Evolutionary conservation across 495 filamentous ascomycete genomes (phyloP), one percentile per base, ranked within the genome.

Genomic region (Aspergillus egyptiacus): DNA sequence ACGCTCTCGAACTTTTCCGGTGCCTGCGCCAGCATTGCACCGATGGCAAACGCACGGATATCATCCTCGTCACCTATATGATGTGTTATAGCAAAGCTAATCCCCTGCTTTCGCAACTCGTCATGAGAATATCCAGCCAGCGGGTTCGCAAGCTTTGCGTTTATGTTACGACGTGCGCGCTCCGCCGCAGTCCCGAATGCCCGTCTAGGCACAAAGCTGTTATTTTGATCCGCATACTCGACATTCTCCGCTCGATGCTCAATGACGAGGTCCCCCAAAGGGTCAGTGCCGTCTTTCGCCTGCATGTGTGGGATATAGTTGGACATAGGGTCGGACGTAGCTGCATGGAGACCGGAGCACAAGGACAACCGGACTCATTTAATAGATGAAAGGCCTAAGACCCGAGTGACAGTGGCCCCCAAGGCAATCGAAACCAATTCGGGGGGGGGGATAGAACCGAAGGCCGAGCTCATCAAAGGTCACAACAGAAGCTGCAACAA

Each of bases 91-190:
- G 81, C 85, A 61, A 87, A 91, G 2, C 70, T 72, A 36, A 79
- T 81, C 23, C 84, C 87, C 65, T 78, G 79, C 35, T 69, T 70
- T 28, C 68, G 71, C 13, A 93, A 66, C 51, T 83, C 75, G 6
- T 76, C 68, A 34, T 79, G 71, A 28, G 67, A 74, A 47, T 80
- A 75, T 14, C 83, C 84, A 6, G 77, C 76, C 10, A 93, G 71
- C 23, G 87, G 87, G 43, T 91, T 86, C 17, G 80, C 84, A 38
- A 91, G 66, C 60, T 77, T 80, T 11, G 78, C 78, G 36, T 79
- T 78, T 28, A 77, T 40, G 49, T 77, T 77, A 40, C 75, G 69
- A 3, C 77, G 63, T 9, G 70, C 71, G 11, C 66, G 73, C 53
- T 80, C 76, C 14, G 76, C 75, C 5, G 73, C 71, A 5, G 60